These are phyloP conservation scores for Talaromyces stipitatus DNA, from an alignment of 495 filamentous ascomycete genomes.

Conservation along the genomic window DNA sequence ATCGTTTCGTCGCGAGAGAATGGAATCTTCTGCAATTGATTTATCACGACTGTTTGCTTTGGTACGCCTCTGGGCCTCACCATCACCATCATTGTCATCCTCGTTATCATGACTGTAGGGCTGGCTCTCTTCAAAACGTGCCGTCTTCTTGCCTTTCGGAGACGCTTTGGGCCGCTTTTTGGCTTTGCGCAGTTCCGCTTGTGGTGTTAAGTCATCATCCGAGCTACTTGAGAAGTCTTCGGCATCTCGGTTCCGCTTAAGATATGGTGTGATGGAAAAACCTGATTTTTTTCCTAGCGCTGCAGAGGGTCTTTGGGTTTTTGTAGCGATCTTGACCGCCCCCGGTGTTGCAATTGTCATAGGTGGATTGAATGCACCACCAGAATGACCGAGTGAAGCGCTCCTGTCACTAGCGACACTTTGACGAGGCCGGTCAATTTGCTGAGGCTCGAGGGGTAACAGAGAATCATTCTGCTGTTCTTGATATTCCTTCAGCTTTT, in stretches of 20 bases:
- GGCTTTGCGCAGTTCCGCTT: conserved; percentile 12
- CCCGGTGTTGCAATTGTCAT: conserved; percentile 61
- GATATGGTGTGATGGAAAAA: conserved; percentile 88
- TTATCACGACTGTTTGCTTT: background rate
- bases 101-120: conserved; percentile 7
- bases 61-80: background rate
- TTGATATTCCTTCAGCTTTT: conserved; percentile 57
- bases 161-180: conserved; percentile 4
- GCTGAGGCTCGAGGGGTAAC: conserved; percentile 18
- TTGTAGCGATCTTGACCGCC: conserved; percentile 49
- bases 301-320: conserved; percentile 41
- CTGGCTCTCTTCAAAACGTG: background rate
- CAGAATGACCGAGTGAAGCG: conserved; percentile 33
- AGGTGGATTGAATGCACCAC: conserved; percentile 38
- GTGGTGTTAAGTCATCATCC: conserved; percentile 20
- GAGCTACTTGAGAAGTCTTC: conserved; percentile 34
- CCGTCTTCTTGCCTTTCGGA: background rate
- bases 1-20: background rate
- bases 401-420: conserved; percentile 26
- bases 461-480: conserved; percentile 30
- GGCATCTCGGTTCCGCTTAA: conserved; percentile 64
- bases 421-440: conserved; percentile 9
- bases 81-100: background rate
- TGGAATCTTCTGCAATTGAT: background rate
- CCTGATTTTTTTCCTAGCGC: conserved; percentile 74